Evolutionary conservation across 129 eudicot species (phyloP).

Genomic region (Chrysanthemum lavandulifolium): DNA sequence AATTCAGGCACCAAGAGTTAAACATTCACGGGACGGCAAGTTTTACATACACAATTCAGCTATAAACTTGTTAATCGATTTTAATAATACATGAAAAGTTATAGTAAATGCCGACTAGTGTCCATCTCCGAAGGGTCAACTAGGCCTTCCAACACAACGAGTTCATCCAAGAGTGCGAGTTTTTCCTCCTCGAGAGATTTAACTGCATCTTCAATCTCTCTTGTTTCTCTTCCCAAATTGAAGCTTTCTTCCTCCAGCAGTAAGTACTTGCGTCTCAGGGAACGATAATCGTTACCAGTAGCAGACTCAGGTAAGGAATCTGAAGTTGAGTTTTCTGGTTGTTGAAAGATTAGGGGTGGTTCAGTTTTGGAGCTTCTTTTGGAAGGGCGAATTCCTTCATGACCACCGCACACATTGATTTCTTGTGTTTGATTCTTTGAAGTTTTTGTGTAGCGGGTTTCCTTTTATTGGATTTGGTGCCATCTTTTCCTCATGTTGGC

Average conservation of each 20-base stretch:
- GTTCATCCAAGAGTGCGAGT: slow-evolving; percentile 73
- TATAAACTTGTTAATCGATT: slow-evolving; percentile 15
- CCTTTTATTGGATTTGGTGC: slow-evolving; percentile 52
- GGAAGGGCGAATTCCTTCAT: slow-evolving; percentile 38
- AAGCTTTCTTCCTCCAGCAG: slow-evolving; percentile 83
- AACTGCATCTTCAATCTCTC: slow-evolving; percentile 61
- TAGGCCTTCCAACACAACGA: slow-evolving; percentile 88
- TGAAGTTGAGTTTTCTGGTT: slow-evolving; percentile 48
- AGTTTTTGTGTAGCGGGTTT: slow-evolving; percentile 45
- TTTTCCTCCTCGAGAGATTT: slow-evolving; percentile 78
- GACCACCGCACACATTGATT: slow-evolving; percentile 34
- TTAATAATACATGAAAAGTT: slow-evolving; percentile 13
- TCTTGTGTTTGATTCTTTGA: slow-evolving; percentile 49
- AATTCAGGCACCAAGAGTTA: slow-evolving; percentile 13
- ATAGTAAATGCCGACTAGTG: slow-evolving; percentile 34
- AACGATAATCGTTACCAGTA: slow-evolving; percentile 65
- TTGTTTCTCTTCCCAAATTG: slow-evolving; percentile 63
- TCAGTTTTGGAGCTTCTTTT: slow-evolving; percentile 54
- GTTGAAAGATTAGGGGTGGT: slow-evolving; percentile 31
- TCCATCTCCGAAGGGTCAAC: slow-evolving; percentile 68
- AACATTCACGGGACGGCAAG: slow-evolving; percentile 14
- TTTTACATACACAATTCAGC: slow-evolving; percentile 16
- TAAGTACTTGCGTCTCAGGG: slow-evolving; percentile 73
- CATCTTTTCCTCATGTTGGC: slow-evolving; percentile 34
- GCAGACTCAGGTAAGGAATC: slow-evolving; percentile 66